phyloP scores from a whole-genome alignment of 768 basidiomycete species.

The Hypholoma sublateritium region DNA sequence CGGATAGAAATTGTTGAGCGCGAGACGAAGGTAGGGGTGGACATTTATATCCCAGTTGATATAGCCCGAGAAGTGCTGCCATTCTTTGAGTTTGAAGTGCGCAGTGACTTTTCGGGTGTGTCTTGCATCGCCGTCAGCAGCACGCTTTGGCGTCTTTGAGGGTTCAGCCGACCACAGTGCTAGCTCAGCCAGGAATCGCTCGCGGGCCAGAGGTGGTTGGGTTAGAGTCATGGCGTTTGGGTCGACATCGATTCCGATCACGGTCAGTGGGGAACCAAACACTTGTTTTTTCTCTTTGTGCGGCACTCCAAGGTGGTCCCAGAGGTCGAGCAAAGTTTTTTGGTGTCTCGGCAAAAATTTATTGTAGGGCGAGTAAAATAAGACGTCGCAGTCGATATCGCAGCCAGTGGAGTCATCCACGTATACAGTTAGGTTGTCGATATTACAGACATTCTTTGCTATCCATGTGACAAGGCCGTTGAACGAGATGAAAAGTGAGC shows the following conservation, averaged over 20 bases:
- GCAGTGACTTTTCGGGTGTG: neutral
- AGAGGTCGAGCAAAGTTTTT: neutral
- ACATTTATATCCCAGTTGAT: slow-evolving; percentile 43
- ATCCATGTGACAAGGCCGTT: slow-evolving; percentile 36
- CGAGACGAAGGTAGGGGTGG: slow-evolving; percentile 33
- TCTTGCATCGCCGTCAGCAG: too few species aligned
- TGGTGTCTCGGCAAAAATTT: neutral
- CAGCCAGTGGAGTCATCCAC: slow-evolving; percentile 21
- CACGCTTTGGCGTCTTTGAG: too few species aligned
- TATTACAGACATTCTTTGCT: slow-evolving; percentile 15
- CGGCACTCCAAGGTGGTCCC: slow-evolving; percentile 25
- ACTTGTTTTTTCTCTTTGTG: slow-evolving; percentile 40
- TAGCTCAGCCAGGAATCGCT: neutral
- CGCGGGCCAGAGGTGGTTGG: slow-evolving; percentile 1
- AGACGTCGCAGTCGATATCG: neutral
- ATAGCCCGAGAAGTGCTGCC: slow-evolving; percentile 30
- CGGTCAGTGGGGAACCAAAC: slow-evolving; percentile 25
- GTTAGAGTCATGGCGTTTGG: slow-evolving; percentile 25
- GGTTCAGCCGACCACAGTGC: neutral
- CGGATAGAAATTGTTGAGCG: slow-evolving; percentile 29
- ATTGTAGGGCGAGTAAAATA: neutral
- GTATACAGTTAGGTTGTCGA: slow-evolving; percentile 26
- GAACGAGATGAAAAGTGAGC: slow-evolving; percentile 28
- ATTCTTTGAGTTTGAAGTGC: slow-evolving; percentile 11
- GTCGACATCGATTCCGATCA: slow-evolving; percentile 41